Evolutionary conservation across 345 rosid species (phyloP).

Genomic region (Brassica cretica): DNA sequence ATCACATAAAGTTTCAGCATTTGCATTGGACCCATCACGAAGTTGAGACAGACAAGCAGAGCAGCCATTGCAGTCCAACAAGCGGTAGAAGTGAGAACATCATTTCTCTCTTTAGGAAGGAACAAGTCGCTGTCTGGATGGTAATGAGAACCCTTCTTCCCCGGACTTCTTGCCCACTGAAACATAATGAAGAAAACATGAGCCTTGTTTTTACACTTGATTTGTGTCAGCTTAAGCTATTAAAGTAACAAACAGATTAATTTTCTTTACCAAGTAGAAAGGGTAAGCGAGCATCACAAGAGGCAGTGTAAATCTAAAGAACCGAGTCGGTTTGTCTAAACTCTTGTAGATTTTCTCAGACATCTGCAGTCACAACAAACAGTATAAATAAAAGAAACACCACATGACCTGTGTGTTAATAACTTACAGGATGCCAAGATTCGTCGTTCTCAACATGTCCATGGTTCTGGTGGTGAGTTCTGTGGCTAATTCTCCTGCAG

Average conservation of each 20-base stretch:
- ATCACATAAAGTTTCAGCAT: conserved; percentile 72
- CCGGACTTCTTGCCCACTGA: conserved; percentile 87
- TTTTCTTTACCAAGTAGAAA: conserved; percentile 71
- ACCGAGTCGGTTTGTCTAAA: conserved; percentile 45
- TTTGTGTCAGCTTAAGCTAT: conserved; percentile 8
- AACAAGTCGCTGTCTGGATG: conserved; percentile 79
- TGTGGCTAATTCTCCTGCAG: conserved; percentile 91
- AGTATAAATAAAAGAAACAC: neutral
- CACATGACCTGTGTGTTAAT: neutral
- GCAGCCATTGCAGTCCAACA: conserved; percentile 79
- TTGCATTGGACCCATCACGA: conserved; percentile 56
- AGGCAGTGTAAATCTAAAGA: conserved; percentile 75
- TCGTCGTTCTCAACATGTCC: conserved; percentile 96
- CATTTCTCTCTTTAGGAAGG: conserved; percentile 63
- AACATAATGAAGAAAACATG: conserved; percentile 16
- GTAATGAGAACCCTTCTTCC: conserved; percentile 87
- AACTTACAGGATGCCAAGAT: conserved; percentile 85
- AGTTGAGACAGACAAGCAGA: conserved; percentile 54
- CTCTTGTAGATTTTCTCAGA: conserved; percentile 66
- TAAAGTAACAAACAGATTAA: conserved; percentile 12
- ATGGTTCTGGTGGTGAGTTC: conserved; percentile 94
- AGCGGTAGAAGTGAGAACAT: conserved; percentile 68
- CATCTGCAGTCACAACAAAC: conserved; percentile 48
- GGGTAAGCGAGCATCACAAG: conserved; percentile 94
- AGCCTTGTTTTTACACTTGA: conserved; percentile 6